Evolutionary conservation across 306 rosid genomes (phyloP), one percentile per base, ranked within the genome.

Genomic region (Cicer pinnatifidum): DNA sequence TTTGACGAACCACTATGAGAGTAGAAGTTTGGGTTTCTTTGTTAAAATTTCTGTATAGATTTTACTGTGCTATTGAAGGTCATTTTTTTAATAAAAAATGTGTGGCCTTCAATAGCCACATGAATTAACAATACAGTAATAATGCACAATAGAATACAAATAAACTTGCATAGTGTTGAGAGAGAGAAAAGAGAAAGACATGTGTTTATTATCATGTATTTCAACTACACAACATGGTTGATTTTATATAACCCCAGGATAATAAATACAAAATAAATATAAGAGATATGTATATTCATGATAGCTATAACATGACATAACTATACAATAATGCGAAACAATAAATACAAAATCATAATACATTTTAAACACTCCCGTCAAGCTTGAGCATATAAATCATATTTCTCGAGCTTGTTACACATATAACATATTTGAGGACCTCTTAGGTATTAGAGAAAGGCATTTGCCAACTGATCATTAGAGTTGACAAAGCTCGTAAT

Each of bases 41-140:
- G 61, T 64, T 57, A 1, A 6, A 63, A 40, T 77, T 52, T 71
- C 46, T 72, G 48, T 20, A 66, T 71, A 20, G 57, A 23, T 39
- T 68, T 56, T 19, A 28, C 33, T 40, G 67, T 58, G 75, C 37
- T 44, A 43, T 51, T 58, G 62, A 58, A 6, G 64, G 38, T 48
- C 5, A 28, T 28, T 28, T 28, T 28, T 28, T 28, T 28, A 3
- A 3, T 23, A 28, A 28, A 28, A 28, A 28, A 28, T 28, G 35
- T 28, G 35, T 28, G 35, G 35, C 35, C 35, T 28, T 28, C 35
- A 3, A 28, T 3, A 28, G 35, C 35, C 59, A 37, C 46, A 54
- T 54, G 79, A 38, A 73, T 84, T 50, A 67, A 78, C 28, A 70
- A 56, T 50, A 7, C 48, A 23, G 28, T 48, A 50, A 54, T 44